Evolutionary conservation across 345 rosid genomes (phyloP).

Genomic region (Balakata baccata): DNA sequence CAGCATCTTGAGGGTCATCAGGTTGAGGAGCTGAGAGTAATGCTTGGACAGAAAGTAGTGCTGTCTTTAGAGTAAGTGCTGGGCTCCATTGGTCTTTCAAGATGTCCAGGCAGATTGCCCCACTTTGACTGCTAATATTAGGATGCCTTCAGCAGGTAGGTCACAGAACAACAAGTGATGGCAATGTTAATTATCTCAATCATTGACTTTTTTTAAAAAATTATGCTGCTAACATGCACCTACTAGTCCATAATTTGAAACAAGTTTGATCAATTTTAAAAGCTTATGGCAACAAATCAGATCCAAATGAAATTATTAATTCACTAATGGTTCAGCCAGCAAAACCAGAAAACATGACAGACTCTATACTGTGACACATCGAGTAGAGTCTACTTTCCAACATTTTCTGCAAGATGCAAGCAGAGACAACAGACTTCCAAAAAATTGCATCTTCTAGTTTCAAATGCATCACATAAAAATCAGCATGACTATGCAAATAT

Average conservation of each 20-base stretch:
- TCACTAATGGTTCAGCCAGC: not conserved
- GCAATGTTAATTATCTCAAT: not conserved
- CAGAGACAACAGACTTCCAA: not conserved
- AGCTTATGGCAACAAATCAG: not conserved
- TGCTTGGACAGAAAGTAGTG: constrained; percentile 95
- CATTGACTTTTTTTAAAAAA: not conserved
- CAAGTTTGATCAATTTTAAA: not conserved
- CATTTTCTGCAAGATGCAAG: not conserved
- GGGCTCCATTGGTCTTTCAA: constrained; percentile 99
- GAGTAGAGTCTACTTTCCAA: not conserved
- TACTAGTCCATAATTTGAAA: not conserved
- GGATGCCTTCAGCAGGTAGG: constrained; percentile 72
- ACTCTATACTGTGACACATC: not conserved
- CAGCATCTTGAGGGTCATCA: constrained; percentile 98
- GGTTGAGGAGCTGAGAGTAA: constrained; percentile 92
- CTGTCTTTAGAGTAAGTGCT: constrained; percentile 94
- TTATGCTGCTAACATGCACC: not conserved
- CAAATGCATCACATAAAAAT: not conserved
- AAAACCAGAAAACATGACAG: not conserved
- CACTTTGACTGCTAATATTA: constrained; percentile 97
- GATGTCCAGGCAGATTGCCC: constrained; percentile 96
- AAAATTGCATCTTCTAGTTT: not conserved
- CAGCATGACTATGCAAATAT: not conserved
- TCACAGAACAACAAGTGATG: not conserved
- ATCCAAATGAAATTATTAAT: not conserved